Evolutionary conservation across 331 rosid species (phyloP).

Genomic region (Phaseolus coccineus): DNA sequence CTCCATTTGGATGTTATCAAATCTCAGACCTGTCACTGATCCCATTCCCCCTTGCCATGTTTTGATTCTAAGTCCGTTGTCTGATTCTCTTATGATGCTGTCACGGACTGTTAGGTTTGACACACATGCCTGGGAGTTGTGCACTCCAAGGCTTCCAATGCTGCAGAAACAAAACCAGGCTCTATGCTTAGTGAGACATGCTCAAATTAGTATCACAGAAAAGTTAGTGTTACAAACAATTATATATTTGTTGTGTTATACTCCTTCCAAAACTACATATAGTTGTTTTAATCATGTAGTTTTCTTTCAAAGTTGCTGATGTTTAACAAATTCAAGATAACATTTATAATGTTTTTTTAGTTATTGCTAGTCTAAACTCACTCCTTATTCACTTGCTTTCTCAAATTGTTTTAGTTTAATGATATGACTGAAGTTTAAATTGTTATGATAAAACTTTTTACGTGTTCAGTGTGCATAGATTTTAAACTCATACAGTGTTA

Average conservation of each 20-base stretch:
- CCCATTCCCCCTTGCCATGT: slow-evolving; percentile 99
- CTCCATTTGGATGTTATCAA: slow-evolving; percentile 88
- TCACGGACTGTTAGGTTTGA: slow-evolving; percentile 78
- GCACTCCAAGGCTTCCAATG: slow-evolving; percentile 96
- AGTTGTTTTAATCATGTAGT: too few species aligned
- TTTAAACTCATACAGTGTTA: background rate
- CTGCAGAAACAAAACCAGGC: slow-evolving; percentile 54
- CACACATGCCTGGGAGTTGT: slow-evolving; percentile 91
- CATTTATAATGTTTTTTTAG: too few species aligned
- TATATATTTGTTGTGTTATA: background rate
- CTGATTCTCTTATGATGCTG: slow-evolving; percentile 72
- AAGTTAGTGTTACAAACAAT: background rate
- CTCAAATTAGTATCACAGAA: background rate
- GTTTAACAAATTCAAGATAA: too few species aligned
- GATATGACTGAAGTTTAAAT: background rate
- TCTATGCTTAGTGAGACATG: slow-evolving; percentile 8
- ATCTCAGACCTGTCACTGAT: slow-evolving; percentile 64
- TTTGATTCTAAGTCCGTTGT: slow-evolving; percentile 88
- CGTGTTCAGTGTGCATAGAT: background rate
- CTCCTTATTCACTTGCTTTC: too few species aligned
- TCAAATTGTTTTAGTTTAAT: too few species aligned
- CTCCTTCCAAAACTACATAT: too few species aligned
- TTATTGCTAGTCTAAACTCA: too few species aligned
- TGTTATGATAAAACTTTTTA: too few species aligned
- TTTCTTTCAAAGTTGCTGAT: too few species aligned